Evolutionary conservation across 2,329 filamentous ascomycete genomes (phyloP).

Genomic region (Sclerotinia sclerotiorum): DNA sequence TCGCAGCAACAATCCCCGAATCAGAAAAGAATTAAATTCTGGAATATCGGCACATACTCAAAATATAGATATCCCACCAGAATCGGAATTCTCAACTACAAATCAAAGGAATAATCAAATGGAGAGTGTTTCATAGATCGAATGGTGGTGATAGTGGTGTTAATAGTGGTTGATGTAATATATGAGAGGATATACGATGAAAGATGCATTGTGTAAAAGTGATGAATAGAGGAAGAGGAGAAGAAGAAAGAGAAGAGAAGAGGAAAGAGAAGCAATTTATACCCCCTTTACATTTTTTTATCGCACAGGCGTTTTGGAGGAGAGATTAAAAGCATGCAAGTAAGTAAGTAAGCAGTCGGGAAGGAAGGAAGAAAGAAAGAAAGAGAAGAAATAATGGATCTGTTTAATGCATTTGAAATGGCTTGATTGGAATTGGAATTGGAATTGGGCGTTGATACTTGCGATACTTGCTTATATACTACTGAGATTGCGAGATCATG

Average conservation of each 20-base stretch:
- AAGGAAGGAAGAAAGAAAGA: neutral
- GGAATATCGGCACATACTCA: constrained; percentile 9
- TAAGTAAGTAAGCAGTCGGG: neutral
- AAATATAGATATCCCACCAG: neutral
- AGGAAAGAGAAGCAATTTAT: constrained; percentile 6
- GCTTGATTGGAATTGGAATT: neutral
- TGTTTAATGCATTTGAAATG: neutral
- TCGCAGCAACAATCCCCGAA: constrained; percentile 15
- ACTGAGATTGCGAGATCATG: constrained; percentile 10
- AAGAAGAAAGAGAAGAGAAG: neutral
- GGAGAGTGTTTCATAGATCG: neutral
- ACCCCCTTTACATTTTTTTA: constrained; percentile 10
- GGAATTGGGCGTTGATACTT: neutral
- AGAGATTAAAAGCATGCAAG: neutral
- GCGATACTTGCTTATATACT: constrained; percentile 4
- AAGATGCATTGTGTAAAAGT: neutral
- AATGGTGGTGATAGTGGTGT: neutral
- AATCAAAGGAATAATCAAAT: neutral
- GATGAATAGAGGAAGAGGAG: neutral
- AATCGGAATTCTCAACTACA: neutral
- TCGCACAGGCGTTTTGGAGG: neutral
- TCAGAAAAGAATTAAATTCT: constrained; percentile 10
- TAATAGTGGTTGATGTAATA: neutral
- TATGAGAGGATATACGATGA: neutral
- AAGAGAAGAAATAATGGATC: neutral